Percentiles rank a stretch among this genome's conserved stretches.
phyloP scores from a whole-genome alignment of 2,329 filamentous ascomycete genomes.

The Trichoderma sp. region DNA sequence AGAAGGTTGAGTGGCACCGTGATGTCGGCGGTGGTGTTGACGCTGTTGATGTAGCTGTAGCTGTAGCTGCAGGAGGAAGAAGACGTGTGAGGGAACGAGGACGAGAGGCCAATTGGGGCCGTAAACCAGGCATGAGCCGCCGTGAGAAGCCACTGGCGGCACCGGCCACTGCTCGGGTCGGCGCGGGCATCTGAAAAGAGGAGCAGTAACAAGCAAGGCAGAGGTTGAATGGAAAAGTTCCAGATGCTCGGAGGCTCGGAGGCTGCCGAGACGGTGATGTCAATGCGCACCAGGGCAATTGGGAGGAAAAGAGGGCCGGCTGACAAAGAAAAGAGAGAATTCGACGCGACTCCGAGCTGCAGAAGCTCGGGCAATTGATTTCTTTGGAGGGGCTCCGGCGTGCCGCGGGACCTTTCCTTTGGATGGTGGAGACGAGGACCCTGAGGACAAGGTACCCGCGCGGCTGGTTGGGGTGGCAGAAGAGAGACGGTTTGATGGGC shows the following conservation, averaged over 20 bases:
- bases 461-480: constrained; percentile 7
- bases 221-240: not conserved
- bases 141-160: constrained; percentile 10
- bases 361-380: not conserved
- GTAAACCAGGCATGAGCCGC: constrained; percentile 9
- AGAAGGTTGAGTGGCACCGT: constrained; percentile 44
- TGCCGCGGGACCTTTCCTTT: constrained; percentile 14
- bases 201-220: not conserved
- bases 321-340: constrained; percentile 8
- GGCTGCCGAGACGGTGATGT: constrained; percentile 10
- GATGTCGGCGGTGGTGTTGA: not conserved
- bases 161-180: constrained; percentile 25
- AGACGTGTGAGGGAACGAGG: not conserved
- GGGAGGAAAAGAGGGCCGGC: not conserved
- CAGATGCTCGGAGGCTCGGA: constrained; percentile 14
- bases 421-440: constrained; percentile 4
- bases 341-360: not conserved
- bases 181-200: constrained; percentile 27
- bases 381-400: constrained; percentile 16
- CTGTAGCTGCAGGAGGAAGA: not conserved
- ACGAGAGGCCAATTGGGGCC: not conserved
- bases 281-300: not conserved
- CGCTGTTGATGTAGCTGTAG: not conserved
- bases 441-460: constrained; percentile 17
- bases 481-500: not conserved